Evolutionary conservation across 2,329 filamentous ascomycete species (phyloP).

Genomic region (Alternaria postmessia): DNA sequence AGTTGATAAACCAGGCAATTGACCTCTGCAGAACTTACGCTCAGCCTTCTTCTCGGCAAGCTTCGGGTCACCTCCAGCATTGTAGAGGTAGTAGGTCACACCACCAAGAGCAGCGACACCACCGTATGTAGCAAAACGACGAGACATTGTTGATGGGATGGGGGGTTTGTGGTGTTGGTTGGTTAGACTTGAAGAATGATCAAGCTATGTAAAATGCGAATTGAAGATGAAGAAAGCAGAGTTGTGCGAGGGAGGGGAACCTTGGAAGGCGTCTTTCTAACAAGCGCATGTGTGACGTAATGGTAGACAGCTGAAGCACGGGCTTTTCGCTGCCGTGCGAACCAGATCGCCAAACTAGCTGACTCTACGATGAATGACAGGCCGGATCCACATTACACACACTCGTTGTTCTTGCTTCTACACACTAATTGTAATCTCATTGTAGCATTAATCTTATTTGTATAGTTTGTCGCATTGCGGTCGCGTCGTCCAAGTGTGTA

Average conservation of each 20-base stretch:
- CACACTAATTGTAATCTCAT: constrained; percentile 12
- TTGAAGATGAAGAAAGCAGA: constrained; percentile 11
- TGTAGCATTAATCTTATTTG: not conserved
- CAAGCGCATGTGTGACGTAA: constrained; percentile 38
- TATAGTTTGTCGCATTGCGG: constrained; percentile 5
- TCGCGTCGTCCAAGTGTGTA: constrained; percentile 11
- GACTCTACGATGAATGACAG: constrained; percentile 12
- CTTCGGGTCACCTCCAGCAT: constrained; percentile 80
- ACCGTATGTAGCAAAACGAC: constrained; percentile 38
- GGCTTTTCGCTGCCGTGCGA: constrained; percentile 15
- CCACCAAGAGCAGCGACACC: constrained; percentile 62
- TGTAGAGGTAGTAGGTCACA: constrained; percentile 88
- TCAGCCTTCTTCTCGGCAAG: constrained; percentile 87
- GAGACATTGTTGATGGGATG: constrained; percentile 37
- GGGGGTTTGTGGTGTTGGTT: constrained; percentile 6
- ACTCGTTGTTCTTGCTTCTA: constrained; percentile 12
- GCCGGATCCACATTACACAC: not conserved
- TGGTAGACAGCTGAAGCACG: constrained; percentile 32
- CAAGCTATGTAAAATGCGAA: constrained; percentile 13
- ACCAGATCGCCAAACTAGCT: constrained; percentile 32
- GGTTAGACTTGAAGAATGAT: constrained; percentile 9
- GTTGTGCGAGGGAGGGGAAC: constrained; percentile 29
- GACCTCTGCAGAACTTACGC: constrained; percentile 63
- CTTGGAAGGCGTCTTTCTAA: constrained; percentile 30
- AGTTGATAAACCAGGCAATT: not conserved